Evolutionary conservation across 129 eudicot genomes (phyloP).

Genomic region (Escallonia herrerae): DNA sequence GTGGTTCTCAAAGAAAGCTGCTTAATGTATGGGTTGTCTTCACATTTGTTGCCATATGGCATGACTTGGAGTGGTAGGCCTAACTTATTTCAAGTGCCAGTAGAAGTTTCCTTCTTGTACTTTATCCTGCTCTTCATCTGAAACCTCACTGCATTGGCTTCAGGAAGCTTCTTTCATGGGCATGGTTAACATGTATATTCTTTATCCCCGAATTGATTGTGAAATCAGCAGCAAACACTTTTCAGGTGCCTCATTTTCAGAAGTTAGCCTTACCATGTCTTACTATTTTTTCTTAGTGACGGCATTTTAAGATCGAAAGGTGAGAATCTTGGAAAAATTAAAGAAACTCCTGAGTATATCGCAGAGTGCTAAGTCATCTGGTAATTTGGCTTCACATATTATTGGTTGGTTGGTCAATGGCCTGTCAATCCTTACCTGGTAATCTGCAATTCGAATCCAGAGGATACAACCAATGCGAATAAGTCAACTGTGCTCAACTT

Average conservation of each 20-base stretch:
- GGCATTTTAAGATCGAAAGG: neutral
- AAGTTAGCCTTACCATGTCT: neutral
- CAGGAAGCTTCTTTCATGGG: slow-evolving; percentile 99
- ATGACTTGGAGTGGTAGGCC: slow-evolving; percentile 92
- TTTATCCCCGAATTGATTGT: slow-evolving; percentile 88
- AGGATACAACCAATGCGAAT: neutral
- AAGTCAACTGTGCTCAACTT: neutral
- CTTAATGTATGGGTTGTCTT: slow-evolving; percentile 93
- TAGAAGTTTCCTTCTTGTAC: neutral
- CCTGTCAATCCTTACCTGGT: neutral
- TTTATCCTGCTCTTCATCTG: slow-evolving; percentile 4
- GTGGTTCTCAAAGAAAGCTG: slow-evolving; percentile 81
- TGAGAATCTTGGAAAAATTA: neutral
- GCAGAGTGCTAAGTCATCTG: neutral
- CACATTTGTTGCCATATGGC: slow-evolving; percentile 98
- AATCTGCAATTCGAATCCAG: neutral
- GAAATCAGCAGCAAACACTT: slow-evolving; percentile 59
- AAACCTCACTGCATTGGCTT: slow-evolving; percentile 13
- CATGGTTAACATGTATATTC: slow-evolving; percentile 98
- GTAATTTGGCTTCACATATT: neutral
- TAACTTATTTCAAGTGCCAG: slow-evolving; percentile 5
- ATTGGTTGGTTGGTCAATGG: neutral
- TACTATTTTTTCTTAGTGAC: neutral
- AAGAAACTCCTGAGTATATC: neutral
- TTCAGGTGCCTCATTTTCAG: slow-evolving; percentile 39